Conservation (phyloP, 805 yeast species). For the Starmerella stigmatis region DNA sequence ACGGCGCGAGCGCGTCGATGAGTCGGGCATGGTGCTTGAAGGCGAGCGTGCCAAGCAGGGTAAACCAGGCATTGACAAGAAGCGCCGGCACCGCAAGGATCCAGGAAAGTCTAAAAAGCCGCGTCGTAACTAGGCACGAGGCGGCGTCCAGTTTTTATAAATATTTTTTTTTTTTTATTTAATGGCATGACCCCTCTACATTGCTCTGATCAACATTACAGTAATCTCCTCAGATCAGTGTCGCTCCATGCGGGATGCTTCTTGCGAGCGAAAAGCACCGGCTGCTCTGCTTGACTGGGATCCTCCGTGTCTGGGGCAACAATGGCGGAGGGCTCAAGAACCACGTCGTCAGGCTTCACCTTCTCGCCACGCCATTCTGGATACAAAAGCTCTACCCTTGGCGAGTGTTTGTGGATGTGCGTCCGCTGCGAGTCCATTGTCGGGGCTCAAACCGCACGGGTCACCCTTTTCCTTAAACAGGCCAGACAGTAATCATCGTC, state of each 20-base stretch:
- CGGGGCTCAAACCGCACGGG: too few relatives aligned
- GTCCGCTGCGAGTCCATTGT: slow-evolving; percentile 29
- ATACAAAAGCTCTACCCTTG: slow-evolving; percentile 26
- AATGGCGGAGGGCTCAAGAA: neutral
- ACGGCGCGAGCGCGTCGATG: slow-evolving; percentile 6
- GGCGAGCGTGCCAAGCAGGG: slow-evolving; percentile 29
- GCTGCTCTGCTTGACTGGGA: neutral
- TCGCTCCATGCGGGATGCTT: slow-evolving; percentile 23
- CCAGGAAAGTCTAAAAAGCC: neutral
- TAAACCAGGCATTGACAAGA: slow-evolving; percentile 4
- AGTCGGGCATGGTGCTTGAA: slow-evolving; percentile 22
- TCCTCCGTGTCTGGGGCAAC: slow-evolving; percentile 6
- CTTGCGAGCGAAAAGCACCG: neutral
- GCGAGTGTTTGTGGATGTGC: slow-evolving; percentile 26
- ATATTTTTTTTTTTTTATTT: too few relatives aligned
- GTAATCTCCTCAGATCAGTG: slow-evolving; percentile 7
- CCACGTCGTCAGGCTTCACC: slow-evolving; percentile 27
- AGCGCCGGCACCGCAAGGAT: slow-evolving; percentile 15
- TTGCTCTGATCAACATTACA: too few relatives aligned
- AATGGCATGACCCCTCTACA: too few relatives aligned
- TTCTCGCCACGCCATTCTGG: slow-evolving; percentile 28
- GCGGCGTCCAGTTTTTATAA: too few relatives aligned
- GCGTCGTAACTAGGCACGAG: neutral
- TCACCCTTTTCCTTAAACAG: neutral
- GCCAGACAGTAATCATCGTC: neutral